A percentile compares a stretch with the other conserved stretches of the same genome.
phyloP scores from a whole-genome alignment of 2,329 filamentous ascomycete genomes.

The Colletotrichum kahawae region DNA sequence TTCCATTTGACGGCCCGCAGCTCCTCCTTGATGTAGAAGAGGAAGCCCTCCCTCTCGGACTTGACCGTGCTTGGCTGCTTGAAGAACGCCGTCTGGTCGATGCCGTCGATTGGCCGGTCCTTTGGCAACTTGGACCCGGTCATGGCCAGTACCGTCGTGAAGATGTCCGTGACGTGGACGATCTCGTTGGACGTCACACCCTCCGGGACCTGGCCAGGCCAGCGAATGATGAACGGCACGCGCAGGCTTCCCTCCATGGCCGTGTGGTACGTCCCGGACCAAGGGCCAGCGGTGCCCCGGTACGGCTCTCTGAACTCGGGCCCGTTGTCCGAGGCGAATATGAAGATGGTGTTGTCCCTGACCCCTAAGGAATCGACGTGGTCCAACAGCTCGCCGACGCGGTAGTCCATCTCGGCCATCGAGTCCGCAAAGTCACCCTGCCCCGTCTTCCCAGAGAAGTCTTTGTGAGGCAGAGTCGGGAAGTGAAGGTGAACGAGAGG shows the following conservation, averaged over 20 bases:
- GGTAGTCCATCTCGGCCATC: constrained; percentile 37
- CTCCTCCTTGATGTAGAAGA: constrained; percentile 40
- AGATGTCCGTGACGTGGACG: constrained; percentile 38
- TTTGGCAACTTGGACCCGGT: constrained; percentile 22
- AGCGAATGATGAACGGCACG: constrained; percentile 39
- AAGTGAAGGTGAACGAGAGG: constrained; percentile 38
- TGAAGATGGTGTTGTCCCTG: constrained; percentile 35
- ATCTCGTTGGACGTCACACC: constrained; percentile 32
- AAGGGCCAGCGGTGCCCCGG: constrained; percentile 35
- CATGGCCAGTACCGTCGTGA: constrained; percentile 33
- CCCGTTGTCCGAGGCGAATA: constrained; percentile 40
- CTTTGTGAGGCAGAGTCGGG: constrained; percentile 33
- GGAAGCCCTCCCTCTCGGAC: constrained; percentile 29
- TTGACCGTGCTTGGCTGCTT: constrained; percentile 22
- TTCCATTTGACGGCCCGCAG: constrained; percentile 37
- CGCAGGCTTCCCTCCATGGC: constrained; percentile 40
- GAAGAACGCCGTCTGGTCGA: constrained; percentile 33
- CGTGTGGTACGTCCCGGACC: constrained; percentile 39
- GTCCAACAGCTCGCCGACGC: constrained; percentile 35
- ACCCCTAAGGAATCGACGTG: constrained; percentile 33
- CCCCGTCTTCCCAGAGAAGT: constrained; percentile 31
- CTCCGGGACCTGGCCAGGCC: constrained; percentile 33
- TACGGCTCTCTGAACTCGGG: constrained; percentile 37
- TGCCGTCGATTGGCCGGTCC: constrained; percentile 35
- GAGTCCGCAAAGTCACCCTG: constrained; percentile 37